A percentile compares a stretch with the other conserved stretches of the same genome.
phyloP scores from a whole-genome alignment of 2,329 filamentous ascomycete species.

The Lachnellula occidentalis region DNA sequence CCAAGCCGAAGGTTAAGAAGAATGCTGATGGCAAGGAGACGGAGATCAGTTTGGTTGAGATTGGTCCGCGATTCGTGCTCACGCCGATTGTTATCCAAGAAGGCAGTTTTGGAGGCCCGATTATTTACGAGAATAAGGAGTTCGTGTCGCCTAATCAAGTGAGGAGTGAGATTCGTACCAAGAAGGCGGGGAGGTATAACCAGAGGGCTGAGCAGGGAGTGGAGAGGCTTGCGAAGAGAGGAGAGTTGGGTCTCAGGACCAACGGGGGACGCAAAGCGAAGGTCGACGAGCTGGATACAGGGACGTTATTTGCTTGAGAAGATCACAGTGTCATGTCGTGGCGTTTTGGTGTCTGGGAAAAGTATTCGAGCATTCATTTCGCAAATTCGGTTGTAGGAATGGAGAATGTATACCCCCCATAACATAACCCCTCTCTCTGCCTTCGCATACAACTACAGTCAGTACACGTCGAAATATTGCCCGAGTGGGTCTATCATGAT shows the following conservation, averaged over 20 bases:
- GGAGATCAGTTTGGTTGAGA: conserved; percentile 81
- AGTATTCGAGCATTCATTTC: background rate
- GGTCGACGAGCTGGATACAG: conserved; percentile 69
- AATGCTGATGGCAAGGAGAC: conserved; percentile 55
- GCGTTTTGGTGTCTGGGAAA: conserved; percentile 15
- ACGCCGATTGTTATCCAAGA: conserved; percentile 95
- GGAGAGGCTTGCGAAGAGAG: conserved; percentile 69
- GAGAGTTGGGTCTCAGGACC: conserved; percentile 68
- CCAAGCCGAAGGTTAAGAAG: conserved; percentile 40
- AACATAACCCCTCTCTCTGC: no score
- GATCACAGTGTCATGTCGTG: background rate
- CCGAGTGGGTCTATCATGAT: no score
- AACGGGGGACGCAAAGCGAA: conserved; percentile 57
- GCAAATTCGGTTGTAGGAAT: no score
- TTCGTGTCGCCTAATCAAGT: conserved; percentile 97
- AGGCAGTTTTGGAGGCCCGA: conserved; percentile 88
- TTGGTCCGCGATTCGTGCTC: conserved; percentile 86
- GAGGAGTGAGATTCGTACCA: conserved; percentile 69
- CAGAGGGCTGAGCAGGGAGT: conserved; percentile 67
- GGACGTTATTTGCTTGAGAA: conserved; percentile 64
- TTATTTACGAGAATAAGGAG: conserved; percentile 97
- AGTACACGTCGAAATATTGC: no score
- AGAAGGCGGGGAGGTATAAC: conserved; percentile 74
- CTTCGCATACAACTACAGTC: no score
- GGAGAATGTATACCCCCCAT: no score